Evolutionary conservation across 495 filamentous ascomycete species (phyloP), one percentile per base, ranked within the genome.

Genomic region (Lichina pygmaea): DNA sequence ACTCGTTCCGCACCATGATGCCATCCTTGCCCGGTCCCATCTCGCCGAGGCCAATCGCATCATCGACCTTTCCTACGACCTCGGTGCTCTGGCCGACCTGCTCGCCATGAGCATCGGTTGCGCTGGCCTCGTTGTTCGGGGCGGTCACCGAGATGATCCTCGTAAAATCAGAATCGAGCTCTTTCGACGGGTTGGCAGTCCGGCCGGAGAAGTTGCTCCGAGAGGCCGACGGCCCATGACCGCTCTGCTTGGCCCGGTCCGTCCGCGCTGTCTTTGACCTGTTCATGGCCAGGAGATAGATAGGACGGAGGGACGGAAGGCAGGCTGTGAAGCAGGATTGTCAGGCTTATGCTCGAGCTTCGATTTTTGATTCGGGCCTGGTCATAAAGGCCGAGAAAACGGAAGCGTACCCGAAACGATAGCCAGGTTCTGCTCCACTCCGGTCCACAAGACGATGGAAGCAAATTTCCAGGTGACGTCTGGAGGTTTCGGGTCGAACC

Each of bases 271-370:
- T 24, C 24, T 24, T 24, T 4, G 4, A 4, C 24, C 24, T 24
- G 24, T 24, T 24, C 13, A 44, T 39, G 7, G 40, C 30, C 17
- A 53, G 6, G 41, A 49, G 44, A 39, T 48, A 53, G 42, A 53
- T 50, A 0, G 51, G 51, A 24, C 51, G 51, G 31, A 53, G 48
- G 37, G 45, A 50, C 33, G 51, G 51, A 32, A 53, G 48, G 45
- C 51, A 53, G 11, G 51, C 51, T 53, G 43, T 15, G 8, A 24
- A 24, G 24, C 24, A 4, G 24, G 24, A 24, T 4, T 24, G 24
- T 24, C n/a, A 24, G 37, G 42, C 0, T 24, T 1, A 24, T 24
- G 1, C 24, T 24, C 24, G 24, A 24, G 24, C 24, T 24, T 24
- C 24, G 2, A 44, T 8, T 44, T n/a, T 12, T 31, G 0, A 17